Conservation (phyloP, 1,139 yeast species). For the Arxiozyma heterogenica region DNA sequence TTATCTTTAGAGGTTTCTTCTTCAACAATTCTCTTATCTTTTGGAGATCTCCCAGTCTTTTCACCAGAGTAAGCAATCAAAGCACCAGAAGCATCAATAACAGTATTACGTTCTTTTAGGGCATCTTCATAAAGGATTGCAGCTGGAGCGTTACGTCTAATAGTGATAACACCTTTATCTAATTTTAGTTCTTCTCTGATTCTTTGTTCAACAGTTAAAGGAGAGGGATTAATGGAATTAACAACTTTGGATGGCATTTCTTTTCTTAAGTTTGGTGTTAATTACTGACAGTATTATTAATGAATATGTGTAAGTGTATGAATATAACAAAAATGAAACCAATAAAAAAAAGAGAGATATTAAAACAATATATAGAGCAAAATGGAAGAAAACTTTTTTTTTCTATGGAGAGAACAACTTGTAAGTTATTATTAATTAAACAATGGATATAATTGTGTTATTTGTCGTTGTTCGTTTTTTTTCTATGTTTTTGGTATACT, state of each 20-base stretch:
- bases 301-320: background rate
- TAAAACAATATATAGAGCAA: background rate
- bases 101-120: constrained; percentile 77
- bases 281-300: background rate
- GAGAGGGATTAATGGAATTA: constrained; percentile 6
- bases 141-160: constrained; percentile 81
- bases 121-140: constrained; percentile 95
- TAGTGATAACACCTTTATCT: constrained; percentile 31
- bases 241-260: constrained; percentile 9
- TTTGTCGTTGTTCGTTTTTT: too few relatives aligned
- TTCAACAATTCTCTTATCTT: constrained; percentile 95
- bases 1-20: constrained; percentile 76
- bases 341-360: too few relatives aligned
- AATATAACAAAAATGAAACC: too few relatives aligned
- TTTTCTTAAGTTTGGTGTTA: background rate
- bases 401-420: background rate
- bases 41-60: constrained; percentile 97
- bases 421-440: background rate
- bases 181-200: constrained; percentile 31
- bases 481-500: background rate
- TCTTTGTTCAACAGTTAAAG: constrained; percentile 20
- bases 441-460: too few relatives aligned
- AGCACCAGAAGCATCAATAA: constrained; percentile 90
- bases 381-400: too few relatives aligned
- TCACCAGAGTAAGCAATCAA: constrained; percentile 91